Evolutionary conservation across 176 grass and related monocot species (phyloP), one percentile per base, ranked within the genome.

Genomic region (Juncus inflexus): DNA sequence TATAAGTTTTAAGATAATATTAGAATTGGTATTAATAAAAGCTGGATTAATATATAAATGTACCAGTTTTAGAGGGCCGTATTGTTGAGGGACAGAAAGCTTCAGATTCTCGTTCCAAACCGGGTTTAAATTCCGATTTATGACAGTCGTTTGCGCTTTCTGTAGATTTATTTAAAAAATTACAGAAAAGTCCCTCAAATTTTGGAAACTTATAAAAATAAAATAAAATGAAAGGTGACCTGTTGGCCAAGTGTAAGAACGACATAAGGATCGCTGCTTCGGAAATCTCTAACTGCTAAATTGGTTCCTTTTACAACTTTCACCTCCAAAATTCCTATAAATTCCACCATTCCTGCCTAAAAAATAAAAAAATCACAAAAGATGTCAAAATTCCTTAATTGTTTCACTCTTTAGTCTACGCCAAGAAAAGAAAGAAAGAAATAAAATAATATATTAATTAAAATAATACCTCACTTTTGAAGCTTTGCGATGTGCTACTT

Each of bases 31-130:
- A 69, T 1, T 35, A 39, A 2, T n/a, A n/a, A 35, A 54, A 53
- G 36, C 13, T 9, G 40, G 9, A 28, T 28, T 28, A 28, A 28
- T 28, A 28, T 28, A 28, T 28, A 28, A 15, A 77, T 58, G 67
- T 63, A 87, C 84, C 74, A 94, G 67, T 76, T 87, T 87, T 0
- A 94, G 57, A 42, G 89, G 72, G 8, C 78, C 76, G 12, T 87
- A 87, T 11, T 64, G 3, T 61, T 78, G 63, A 13, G 89, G 89
- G 57, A 94, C 76, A 10, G 89, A 84, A 40, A 92, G 64, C 60
- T 67, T 92, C 28, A 92, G 81, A 60, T 67, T 84, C 57, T 94
- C 84, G 42, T 94, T 94, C 90, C 84, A 94, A 54, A 94, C 76
- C 9, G 85, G 90, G 47, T 94, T 94, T 37, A 94, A 66, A 70